Evolutionary conservation across 495 filamentous ascomycete genomes (phyloP).

Genomic region (Penicillium silybi): DNA sequence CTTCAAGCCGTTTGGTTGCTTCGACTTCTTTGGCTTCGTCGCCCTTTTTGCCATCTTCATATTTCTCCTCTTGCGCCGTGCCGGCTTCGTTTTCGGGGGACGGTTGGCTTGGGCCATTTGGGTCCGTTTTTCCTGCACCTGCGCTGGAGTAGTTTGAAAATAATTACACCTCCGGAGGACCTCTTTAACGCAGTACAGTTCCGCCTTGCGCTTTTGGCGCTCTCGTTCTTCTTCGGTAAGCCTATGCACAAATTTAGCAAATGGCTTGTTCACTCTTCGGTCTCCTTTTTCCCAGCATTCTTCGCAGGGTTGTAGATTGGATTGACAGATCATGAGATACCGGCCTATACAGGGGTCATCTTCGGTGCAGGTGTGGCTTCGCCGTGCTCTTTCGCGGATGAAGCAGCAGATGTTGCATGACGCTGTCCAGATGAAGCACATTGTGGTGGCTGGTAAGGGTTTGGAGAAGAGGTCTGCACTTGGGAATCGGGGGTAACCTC

Average conservation of each 20-base stretch:
- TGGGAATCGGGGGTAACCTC: too few species aligned
- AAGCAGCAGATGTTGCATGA: slow-evolving; percentile 24
- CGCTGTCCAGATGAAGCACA: slow-evolving; percentile 15
- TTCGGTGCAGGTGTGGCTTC: not conserved
- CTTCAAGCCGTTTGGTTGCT: too few species aligned
- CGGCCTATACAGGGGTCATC: slow-evolving; percentile 4
- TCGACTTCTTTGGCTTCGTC: too few species aligned
- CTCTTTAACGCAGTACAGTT: not conserved
- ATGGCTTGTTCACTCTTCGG: not conserved
- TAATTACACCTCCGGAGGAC: too few species aligned
- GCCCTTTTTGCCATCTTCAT: not conserved
- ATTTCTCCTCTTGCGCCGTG: not conserved
- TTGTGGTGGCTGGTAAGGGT: not conserved
- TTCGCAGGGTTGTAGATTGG: slow-evolving; percentile 9
- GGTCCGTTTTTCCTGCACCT: too few species aligned
- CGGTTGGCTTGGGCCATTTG: too few species aligned
- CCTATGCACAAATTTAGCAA: not conserved
- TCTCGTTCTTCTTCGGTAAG: not conserved
- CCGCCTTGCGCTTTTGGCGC: not conserved
- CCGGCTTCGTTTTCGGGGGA: not conserved
- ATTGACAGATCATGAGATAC: slow-evolving; percentile 5
- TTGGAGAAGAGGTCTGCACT: not conserved
- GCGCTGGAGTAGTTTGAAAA: too few species aligned
- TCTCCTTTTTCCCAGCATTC: slow-evolving; percentile 17
- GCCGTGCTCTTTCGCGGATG: slow-evolving; percentile 5